These are phyloP conservation scores for Cryptococcus wingfieldii DNA, from an alignment of 1,284 basidiomycete genomes.

Conservation along the genomic window DNA sequence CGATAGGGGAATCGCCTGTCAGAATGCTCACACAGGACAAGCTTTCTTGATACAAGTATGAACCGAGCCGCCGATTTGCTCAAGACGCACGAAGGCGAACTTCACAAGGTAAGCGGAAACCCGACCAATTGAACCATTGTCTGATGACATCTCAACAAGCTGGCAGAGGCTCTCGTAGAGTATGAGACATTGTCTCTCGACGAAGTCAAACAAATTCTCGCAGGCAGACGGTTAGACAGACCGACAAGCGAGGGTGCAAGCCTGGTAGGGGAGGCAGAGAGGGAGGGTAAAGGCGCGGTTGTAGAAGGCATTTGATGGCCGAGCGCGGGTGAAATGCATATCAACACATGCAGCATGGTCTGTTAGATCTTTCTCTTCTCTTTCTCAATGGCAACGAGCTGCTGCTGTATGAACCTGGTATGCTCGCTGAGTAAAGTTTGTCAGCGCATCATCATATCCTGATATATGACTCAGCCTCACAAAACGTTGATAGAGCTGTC, in stretches of 20 bases:
- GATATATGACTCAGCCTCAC: slow-evolving; percentile 9
- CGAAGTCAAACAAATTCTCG: slow-evolving; percentile 79
- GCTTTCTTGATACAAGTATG: slow-evolving; percentile 71
- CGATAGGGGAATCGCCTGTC: background rate
- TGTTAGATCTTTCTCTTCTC: background rate
- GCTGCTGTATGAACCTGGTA: slow-evolving; percentile 62
- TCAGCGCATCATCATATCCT: background rate
- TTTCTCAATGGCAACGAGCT: slow-evolving; percentile 48
- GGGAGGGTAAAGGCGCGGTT: slow-evolving; percentile 17
- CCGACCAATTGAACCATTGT: background rate
- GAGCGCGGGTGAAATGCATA: background rate
- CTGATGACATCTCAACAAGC: slow-evolving; percentile 49
- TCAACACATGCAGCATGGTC: slow-evolving; percentile 1
- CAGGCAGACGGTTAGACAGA: slow-evolving; percentile 63
- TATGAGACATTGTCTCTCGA: slow-evolving; percentile 86
- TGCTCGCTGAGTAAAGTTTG: slow-evolving; percentile 57
- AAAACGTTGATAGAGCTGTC: slow-evolving; percentile 16
- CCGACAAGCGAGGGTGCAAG: slow-evolving; percentile 25
- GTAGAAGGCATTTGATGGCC: slow-evolving; percentile 31
- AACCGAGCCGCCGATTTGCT: slow-evolving; percentile 65
- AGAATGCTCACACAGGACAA: slow-evolving; percentile 32
- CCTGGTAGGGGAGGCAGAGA: slow-evolving; percentile 26
- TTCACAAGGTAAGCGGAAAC: slow-evolving; percentile 62
- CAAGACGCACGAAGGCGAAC: slow-evolving; percentile 66
- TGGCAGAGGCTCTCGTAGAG: slow-evolving; percentile 82